phyloP scores from a whole-genome alignment of 106 monocot genomes.

The Dioscorea dumetorum region DNA sequence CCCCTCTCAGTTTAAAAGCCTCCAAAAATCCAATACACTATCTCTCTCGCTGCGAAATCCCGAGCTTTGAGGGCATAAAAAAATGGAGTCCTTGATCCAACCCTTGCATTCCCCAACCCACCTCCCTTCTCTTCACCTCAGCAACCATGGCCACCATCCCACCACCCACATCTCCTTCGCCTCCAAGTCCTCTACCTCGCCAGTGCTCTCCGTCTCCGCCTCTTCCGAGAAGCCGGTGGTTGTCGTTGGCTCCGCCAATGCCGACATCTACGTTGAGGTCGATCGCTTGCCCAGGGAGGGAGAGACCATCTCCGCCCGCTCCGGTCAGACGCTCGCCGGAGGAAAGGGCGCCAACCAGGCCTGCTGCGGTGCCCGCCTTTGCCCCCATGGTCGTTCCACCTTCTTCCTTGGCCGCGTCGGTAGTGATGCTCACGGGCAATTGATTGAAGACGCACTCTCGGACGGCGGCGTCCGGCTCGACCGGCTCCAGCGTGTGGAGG shows the following conservation, averaged over 20 bases:
- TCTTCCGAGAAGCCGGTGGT: slow-evolving; percentile 38
- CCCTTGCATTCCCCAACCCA: background rate
- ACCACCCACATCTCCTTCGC: slow-evolving; percentile 4
- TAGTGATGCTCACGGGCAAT: slow-evolving; percentile 59
- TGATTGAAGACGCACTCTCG: slow-evolving; percentile 66
- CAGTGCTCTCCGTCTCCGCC: slow-evolving; percentile 8
- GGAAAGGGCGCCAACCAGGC: slow-evolving; percentile 99
- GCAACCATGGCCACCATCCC: background rate
- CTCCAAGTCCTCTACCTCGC: background rate
- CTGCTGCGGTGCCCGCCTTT: slow-evolving; percentile 72
- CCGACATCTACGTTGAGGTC: slow-evolving; percentile 95
- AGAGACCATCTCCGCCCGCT: slow-evolving; percentile 68
- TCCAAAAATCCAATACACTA: too few relatives aligned
- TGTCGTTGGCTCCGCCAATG: slow-evolving; percentile 97
- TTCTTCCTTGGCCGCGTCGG: slow-evolving; percentile 84
- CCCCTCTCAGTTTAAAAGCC: too few relatives aligned
- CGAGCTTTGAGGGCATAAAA: background rate
- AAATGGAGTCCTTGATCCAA: background rate
- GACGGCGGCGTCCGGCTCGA: slow-evolving; percentile 41
- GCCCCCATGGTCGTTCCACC: slow-evolving; percentile 32
- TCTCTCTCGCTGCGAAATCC: background rate
- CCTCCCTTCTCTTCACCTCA: background rate
- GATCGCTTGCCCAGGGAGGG: slow-evolving; percentile 62
- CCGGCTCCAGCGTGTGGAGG: slow-evolving; percentile 26
- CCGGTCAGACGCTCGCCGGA: slow-evolving; percentile 72